Conservation (phyloP, 371 early-diverging fungal genomes). For the Rhizopus arrhizus region DNA sequence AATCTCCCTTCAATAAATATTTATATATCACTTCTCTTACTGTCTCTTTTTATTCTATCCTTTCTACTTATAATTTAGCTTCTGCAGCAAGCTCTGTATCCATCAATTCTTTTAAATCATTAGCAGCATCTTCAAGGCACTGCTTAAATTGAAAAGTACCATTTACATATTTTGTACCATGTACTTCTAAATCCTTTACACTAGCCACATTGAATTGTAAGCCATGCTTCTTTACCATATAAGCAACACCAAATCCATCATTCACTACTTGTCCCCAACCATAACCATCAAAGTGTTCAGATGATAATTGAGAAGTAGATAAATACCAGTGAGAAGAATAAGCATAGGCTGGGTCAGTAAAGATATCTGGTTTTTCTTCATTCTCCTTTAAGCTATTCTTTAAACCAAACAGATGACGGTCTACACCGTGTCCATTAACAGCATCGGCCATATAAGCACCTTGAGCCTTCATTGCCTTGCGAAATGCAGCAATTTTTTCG, state of each 20-base stretch:
- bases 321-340: slow-evolving; percentile 91
- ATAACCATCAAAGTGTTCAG: slow-evolving; percentile 88
- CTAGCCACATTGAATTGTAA: slow-evolving; percentile 88
- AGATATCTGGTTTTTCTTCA: slow-evolving; percentile 82
- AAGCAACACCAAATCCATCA: slow-evolving; percentile 93
- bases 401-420: slow-evolving; percentile 86
- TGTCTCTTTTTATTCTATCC: background rate
- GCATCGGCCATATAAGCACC: slow-evolving; percentile 79
- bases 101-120: slow-evolving; percentile 79
- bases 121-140: slow-evolving; percentile 58
- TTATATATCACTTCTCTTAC: background rate
- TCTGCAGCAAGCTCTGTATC: slow-evolving; percentile 48
- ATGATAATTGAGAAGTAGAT: slow-evolving; percentile 90
- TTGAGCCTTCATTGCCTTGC: slow-evolving; percentile 77
- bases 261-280: slow-evolving; percentile 97
- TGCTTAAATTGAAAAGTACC: slow-evolving; percentile 59
- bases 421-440: slow-evolving; percentile 85
- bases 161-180: slow-evolving; percentile 44
- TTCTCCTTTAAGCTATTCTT: slow-evolving; percentile 58
- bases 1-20: background rate
- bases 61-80: slow-evolving; percentile 46
- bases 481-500: slow-evolving; percentile 71
- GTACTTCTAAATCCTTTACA: slow-evolving; percentile 54
- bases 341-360: slow-evolving; percentile 81
- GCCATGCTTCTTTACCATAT: slow-evolving; percentile 86